Evolutionary conservation across 2,329 filamentous ascomycete genomes (phyloP).

Genomic region (Penicillium sp.): DNA sequence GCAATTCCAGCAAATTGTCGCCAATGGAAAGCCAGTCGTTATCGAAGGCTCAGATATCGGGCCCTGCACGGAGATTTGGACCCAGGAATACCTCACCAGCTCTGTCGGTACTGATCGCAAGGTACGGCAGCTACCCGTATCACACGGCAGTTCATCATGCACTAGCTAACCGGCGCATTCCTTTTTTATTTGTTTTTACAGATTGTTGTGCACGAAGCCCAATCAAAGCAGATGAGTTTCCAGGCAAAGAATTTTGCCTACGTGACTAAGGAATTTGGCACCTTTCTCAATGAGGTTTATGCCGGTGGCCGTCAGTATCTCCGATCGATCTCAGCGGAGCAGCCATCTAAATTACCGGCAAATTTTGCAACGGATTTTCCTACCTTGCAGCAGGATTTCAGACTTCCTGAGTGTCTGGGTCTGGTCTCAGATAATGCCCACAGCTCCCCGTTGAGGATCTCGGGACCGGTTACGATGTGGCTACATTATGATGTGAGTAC

Average conservation of each 20-base stretch:
- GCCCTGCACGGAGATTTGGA: constrained; percentile 67
- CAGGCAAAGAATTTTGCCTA: constrained; percentile 81
- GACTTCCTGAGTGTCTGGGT: constrained; percentile 61
- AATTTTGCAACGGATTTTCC: constrained; percentile 71
- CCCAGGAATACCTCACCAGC: constrained; percentile 63
- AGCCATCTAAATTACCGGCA: constrained; percentile 69
- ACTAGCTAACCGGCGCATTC: background rate
- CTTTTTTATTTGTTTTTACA: constrained; percentile 33
- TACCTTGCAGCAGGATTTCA: constrained; percentile 66
- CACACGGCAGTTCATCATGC: constrained; percentile 10
- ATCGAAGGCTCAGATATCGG: constrained; percentile 68
- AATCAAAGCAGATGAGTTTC: constrained; percentile 71
- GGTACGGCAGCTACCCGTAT: constrained; percentile 44
- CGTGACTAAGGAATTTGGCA: constrained; percentile 63
- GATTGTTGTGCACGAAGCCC: constrained; percentile 72
- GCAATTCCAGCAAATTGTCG: constrained; percentile 62
- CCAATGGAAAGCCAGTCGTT: constrained; percentile 61
- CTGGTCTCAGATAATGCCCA: constrained; percentile 64
- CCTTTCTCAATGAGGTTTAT: constrained; percentile 63
- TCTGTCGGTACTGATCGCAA: constrained; percentile 62
- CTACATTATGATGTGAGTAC: constrained; percentile 73
- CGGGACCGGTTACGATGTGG: constrained; percentile 82
- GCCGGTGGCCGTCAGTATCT: constrained; percentile 68
- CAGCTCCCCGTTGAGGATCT: constrained; percentile 77
- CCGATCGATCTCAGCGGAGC: constrained; percentile 69